phyloP scores from a whole-genome alignment of 805 yeast genomes.

The Starmerella apis region DNA sequence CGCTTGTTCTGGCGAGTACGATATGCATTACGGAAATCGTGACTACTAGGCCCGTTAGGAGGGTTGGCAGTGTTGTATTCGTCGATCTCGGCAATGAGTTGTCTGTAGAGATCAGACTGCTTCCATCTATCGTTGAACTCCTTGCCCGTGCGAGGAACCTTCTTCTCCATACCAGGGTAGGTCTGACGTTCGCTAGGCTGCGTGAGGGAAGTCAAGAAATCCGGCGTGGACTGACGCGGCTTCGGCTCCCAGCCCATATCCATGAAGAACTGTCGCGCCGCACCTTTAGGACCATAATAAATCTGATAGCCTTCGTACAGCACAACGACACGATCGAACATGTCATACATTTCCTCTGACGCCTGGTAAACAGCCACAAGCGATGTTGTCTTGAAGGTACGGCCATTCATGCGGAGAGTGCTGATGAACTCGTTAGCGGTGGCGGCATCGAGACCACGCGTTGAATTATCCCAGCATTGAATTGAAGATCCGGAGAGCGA shows the following conservation, averaged over 20 bases:
- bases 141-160: slow-evolving; percentile 50
- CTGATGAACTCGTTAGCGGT: slow-evolving; percentile 68
- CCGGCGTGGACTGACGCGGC: slow-evolving; percentile 58
- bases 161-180: slow-evolving; percentile 39
- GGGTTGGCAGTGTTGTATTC: slow-evolving; percentile 31
- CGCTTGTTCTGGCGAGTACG: slow-evolving; percentile 35
- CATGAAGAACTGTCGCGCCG: slow-evolving; percentile 49
- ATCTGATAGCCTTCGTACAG: slow-evolving; percentile 53
- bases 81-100: slow-evolving; percentile 39
- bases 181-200: slow-evolving; percentile 52
- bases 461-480: slow-evolving; percentile 71
- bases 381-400: slow-evolving; percentile 44
- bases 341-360: slow-evolving; percentile 52
- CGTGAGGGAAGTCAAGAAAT: slow-evolving; percentile 58
- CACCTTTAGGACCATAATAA: slow-evolving; percentile 48
- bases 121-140: slow-evolving; percentile 56
- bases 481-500: slow-evolving; percentile 52
- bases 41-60: slow-evolving; percentile 30
- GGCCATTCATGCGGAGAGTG: slow-evolving; percentile 55
- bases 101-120: slow-evolving; percentile 38
- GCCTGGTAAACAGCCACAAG: slow-evolving; percentile 64
- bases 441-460: slow-evolving; percentile 77
- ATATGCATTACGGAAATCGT: slow-evolving; percentile 33
- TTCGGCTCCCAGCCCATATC: slow-evolving; percentile 58
- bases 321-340: slow-evolving; percentile 53